phyloP scores from a whole-genome alignment of 75 land plant genomes.

The Selaginella moellendorffii region DNA sequence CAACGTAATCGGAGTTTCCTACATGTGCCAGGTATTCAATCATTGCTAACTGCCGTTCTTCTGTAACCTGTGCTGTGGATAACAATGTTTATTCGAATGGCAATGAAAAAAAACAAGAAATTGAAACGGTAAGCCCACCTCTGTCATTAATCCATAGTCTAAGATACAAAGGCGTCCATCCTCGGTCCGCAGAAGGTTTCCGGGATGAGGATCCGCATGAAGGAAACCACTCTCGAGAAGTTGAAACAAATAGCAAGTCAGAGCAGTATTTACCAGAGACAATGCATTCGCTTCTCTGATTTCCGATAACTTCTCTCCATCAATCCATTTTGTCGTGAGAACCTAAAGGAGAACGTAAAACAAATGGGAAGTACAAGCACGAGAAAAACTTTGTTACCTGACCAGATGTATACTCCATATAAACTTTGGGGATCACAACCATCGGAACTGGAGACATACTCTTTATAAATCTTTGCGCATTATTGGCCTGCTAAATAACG shows the following conservation, averaged over 20 bases:
- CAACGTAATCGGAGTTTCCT: constrained; percentile 31
- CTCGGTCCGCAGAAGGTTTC: constrained; percentile 31
- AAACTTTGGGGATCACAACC: constrained; percentile 32
- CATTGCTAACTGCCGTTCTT: constrained; percentile 33
- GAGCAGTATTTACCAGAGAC: constrained; percentile 29
- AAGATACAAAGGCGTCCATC: constrained; percentile 30
- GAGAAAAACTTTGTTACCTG: constrained; percentile 19
- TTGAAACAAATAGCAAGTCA: constrained; percentile 39
- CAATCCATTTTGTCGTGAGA: constrained; percentile 33
- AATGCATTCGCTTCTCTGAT: constrained; percentile 29
- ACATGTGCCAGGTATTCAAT: constrained; percentile 37
- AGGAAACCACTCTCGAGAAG: constrained; percentile 42
- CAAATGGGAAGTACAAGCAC: not conserved
- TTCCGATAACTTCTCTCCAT: constrained; percentile 41
- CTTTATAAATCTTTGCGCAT: constrained; percentile 23
- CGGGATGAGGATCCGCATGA: constrained; percentile 51
- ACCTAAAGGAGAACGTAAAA: constrained; percentile 12
- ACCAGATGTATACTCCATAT: constrained; percentile 29
- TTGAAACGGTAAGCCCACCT: constrained; percentile 17
- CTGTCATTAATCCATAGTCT: constrained; percentile 39
- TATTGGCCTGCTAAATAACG: constrained; percentile 19
- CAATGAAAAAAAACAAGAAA: not conserved
- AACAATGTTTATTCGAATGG: too few relatives aligned
- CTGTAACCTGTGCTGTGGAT: constrained; percentile 48
- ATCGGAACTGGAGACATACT: constrained; percentile 31